Base-by-base conservation (phyloP, 2,329 filamentous ascomycete species). In the Cladosporium halotolerans region DNA sequence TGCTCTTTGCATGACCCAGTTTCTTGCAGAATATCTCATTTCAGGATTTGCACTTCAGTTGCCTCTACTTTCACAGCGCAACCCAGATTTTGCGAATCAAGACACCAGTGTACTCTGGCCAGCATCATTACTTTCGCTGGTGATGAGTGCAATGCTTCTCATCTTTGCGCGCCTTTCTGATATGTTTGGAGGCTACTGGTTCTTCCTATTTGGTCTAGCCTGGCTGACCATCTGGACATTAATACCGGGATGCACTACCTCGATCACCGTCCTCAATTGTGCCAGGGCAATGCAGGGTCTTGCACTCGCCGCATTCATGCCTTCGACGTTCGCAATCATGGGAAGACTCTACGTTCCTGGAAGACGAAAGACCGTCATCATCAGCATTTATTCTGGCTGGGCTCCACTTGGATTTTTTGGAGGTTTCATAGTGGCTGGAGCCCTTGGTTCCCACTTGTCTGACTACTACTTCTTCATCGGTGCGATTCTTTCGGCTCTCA, bases 11-110 rank as follows among this genome's bases (percentile, higher is more conserved):
- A 62, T 68, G 58, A 65, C 66, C 1, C 66, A 69, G 32, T 65
- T 70, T 45, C 58, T 70, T 8, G 63, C 65, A 33, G 68, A 70
- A 42, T 70, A 67, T 58, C 63, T 68, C 56, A 68, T 70, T 48
- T 66, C 65, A 1, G 68, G 68, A n/a, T 70, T 70, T 50, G 64
- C 66, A 1, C 61, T 69, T 28, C 62, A 67, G 23, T 60, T 70
- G 1, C 63, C 67, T 9, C 58, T 59, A 7, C 57, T 69, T 32
- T 50, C 63, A 11, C 31, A 55, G 16, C 34, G 56, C 23, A 53
- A 56, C 8, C 44, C 55, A 1, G 56, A 55, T 3, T 9, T 47
- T 11, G 19, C 31, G 11, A 36, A 55, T 9, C n/a, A 18, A 11
- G 47, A 49, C 3, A 61, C 62, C 41, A 62, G 64, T 9, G 53